Evolutionary conservation across 2,329 filamentous ascomycete genomes (phyloP), one percentile per base, ranked within the genome.

Genomic region (Ophiostoma populinum): DNA sequence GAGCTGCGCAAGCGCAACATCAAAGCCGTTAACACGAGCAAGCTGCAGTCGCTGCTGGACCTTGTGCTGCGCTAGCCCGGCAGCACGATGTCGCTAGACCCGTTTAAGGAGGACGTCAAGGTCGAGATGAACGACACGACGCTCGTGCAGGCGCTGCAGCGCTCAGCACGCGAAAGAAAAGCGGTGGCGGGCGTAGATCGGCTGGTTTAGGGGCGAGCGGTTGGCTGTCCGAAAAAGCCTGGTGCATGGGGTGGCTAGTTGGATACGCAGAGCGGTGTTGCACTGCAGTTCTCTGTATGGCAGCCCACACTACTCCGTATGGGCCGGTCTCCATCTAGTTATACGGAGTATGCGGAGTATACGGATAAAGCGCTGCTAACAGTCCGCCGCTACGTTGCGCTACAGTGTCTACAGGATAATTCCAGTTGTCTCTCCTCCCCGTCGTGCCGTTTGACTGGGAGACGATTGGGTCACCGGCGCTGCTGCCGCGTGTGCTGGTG

Each of bases 21-120:
- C 39, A 83, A 83, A 51, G 69, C 69, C 36, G 85, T 95, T 55
- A 98, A 95, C 50, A 80, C 81, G 37, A 75, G 75, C 53, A 98
- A 98, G 55, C 65, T 98, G 27, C 90, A 98, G 54, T 94, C 85
- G 8, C 63, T 98, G 19, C 70, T 98, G n/a, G 90, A 98, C 53
- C 69, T 95, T 18, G 87, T 94, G 1, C 67, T 98, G 33, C 82
- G 90, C n/a, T 90, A 98, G 49, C 85, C 90, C 2, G 90, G 90
- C 27, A 94, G 80, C 47, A 80, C 93, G 32, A 86, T 92, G 11
- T 85, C 86, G 1, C 70, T 92, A 38, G 90, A 98, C 51, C 85
- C 87, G 0, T 98, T 92, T 65, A 98, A 95, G 51, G 90, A 98
- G 57, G 87, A 98, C 51, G 82, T 98, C 54, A 92, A 92, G 55